A percentile compares a stretch with the other conserved stretches of the same genome.
phyloP scores from a whole-genome alignment of 2,329 filamentous ascomycete genomes.

The Trichophyton verrucosum region DNA sequence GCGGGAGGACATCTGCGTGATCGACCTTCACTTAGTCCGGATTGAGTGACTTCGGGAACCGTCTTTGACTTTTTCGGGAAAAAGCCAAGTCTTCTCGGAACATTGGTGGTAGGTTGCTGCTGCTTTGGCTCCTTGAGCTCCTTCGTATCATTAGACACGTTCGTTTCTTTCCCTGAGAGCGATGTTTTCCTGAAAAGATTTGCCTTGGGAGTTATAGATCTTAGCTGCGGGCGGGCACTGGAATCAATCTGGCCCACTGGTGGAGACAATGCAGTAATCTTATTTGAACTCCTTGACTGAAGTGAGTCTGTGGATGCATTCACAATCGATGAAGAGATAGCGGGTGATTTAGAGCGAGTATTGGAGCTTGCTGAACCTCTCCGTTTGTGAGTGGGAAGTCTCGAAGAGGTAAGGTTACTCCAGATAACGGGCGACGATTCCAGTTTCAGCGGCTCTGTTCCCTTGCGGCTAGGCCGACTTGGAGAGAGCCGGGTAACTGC shows the following conservation, averaged over 20 bases:
- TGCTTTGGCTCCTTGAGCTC: slow-evolving; percentile 24
- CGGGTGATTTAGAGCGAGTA: slow-evolving; percentile 19
- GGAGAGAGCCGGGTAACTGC: neutral
- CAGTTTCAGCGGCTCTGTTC: slow-evolving; percentile 49
- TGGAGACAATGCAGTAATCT: slow-evolving; percentile 16
- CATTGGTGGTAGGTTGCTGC: slow-evolving; percentile 17
- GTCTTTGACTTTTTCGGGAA: slow-evolving; percentile 63
- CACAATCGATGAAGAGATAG: slow-evolving; percentile 22
- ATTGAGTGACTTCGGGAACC: slow-evolving; percentile 38
- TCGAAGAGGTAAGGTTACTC: slow-evolving; percentile 42
- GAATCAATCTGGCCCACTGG: slow-evolving; percentile 6
- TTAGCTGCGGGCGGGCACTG: slow-evolving; percentile 12
- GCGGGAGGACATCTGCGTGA: slow-evolving; percentile 67
- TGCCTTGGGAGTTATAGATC: slow-evolving; percentile 20
- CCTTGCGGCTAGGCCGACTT: slow-evolving; percentile 54
- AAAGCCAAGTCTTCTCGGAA: slow-evolving; percentile 57
- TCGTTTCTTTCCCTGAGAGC: slow-evolving; percentile 12
- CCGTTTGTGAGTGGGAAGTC: slow-evolving; percentile 38
- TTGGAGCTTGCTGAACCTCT: slow-evolving; percentile 35
- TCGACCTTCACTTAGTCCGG: slow-evolving; percentile 30
- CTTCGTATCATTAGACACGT: neutral
- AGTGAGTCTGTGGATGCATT: slow-evolving; percentile 29
- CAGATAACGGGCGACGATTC: slow-evolving; percentile 43
- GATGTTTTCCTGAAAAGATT: slow-evolving; percentile 18
- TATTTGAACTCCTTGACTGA: slow-evolving; percentile 22